A percentile compares a stretch with the other conserved stretches of the same genome.
Conservation (phyloP, 371 early-diverging fungal genomes). For the Mucor plumbeus region DNA sequence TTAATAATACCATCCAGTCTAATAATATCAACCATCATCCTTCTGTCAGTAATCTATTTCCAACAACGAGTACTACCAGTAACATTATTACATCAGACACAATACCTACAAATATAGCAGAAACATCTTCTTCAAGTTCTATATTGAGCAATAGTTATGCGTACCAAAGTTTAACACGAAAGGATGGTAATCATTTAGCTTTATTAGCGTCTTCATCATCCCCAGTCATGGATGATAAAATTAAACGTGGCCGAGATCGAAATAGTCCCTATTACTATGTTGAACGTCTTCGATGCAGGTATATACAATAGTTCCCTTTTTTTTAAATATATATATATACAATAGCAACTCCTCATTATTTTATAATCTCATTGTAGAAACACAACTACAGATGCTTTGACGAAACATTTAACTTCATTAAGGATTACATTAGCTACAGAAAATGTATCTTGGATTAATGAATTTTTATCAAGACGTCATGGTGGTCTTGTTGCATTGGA, state of each 20-base stretch:
- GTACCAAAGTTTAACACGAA: conserved; percentile 40
- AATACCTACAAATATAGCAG: background rate
- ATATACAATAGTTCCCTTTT: background rate
- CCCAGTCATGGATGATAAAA: conserved; percentile 13
- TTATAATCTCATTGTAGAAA: conserved; percentile 28
- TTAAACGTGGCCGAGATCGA: conserved; percentile 34
- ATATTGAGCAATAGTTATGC: conserved; percentile 23
- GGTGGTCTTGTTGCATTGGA: conserved; percentile 60
- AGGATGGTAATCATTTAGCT: conserved; percentile 39
- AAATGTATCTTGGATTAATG: conserved; percentile 62
- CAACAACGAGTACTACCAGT: background rate
- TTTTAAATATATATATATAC: too few species aligned
- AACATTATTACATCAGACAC: background rate
- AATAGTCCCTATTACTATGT: conserved; percentile 52
- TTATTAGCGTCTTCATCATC: conserved; percentile 15
- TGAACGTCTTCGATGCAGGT: conserved; percentile 48
- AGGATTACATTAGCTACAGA: conserved; percentile 55
- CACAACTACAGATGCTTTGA: conserved; percentile 43
- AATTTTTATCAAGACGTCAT: conserved; percentile 58
- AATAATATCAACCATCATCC: conserved; percentile 7
- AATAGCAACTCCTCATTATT: background rate
- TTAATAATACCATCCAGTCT: background rate
- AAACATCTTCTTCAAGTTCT: conserved; percentile 14
- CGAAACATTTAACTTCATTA: conserved; percentile 59
- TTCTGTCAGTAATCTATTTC: conserved; percentile 21